A percentile compares a stretch with the other conserved stretches of the same genome.
Conservation (phyloP, 2,329 filamentous ascomycete genomes). For the Mycogone perniciosa region DNA sequence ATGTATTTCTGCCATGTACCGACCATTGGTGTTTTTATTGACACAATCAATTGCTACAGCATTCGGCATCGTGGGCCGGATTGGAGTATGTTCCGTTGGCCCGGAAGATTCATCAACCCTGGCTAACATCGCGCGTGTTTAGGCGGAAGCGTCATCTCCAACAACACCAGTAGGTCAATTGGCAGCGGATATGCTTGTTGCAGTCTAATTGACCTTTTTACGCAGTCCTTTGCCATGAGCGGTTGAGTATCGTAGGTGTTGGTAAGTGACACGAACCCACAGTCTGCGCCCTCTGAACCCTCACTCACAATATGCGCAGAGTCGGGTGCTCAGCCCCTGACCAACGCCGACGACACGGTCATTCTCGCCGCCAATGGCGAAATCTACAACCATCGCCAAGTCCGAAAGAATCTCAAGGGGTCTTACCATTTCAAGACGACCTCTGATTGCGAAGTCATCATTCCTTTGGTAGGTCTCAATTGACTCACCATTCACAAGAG, state of each 20-base stretch:
- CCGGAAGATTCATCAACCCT: too few species aligned
- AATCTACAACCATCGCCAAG: conserved; percentile 97
- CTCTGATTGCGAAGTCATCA: conserved; percentile 98
- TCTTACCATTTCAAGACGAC: conserved; percentile 97
- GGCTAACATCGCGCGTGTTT: conserved; percentile 12
- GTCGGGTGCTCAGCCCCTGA: conserved; percentile 89
- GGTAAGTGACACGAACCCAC: conserved; percentile 49
- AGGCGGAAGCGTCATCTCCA: conserved; percentile 84
- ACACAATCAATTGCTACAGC: conserved; percentile 38
- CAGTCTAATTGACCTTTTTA: conserved; percentile 22
- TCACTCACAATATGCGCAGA: conserved; percentile 46
- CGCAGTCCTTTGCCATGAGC: conserved; percentile 89
- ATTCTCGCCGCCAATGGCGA: conserved; percentile 97
- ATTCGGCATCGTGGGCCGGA: conserved; percentile 95
- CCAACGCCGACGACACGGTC: conserved; percentile 83
- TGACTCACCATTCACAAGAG: too few species aligned
- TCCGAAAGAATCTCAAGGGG: conserved; percentile 78
- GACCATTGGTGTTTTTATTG: conserved; percentile 3
- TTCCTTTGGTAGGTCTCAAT: conserved; percentile 68
- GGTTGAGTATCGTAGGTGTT: conserved; percentile 94
- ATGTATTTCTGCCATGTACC: conserved; percentile 34
- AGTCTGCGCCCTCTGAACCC: background rate
- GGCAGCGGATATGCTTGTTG: background rate
- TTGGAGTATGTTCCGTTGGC: conserved; percentile 69
- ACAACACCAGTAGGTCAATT: conserved; percentile 74